These are phyloP conservation scores for Sphagnum fallax DNA, from an alignment of 228 moss, liverwort and hornwort species.

Conservation along the genomic window DNA sequence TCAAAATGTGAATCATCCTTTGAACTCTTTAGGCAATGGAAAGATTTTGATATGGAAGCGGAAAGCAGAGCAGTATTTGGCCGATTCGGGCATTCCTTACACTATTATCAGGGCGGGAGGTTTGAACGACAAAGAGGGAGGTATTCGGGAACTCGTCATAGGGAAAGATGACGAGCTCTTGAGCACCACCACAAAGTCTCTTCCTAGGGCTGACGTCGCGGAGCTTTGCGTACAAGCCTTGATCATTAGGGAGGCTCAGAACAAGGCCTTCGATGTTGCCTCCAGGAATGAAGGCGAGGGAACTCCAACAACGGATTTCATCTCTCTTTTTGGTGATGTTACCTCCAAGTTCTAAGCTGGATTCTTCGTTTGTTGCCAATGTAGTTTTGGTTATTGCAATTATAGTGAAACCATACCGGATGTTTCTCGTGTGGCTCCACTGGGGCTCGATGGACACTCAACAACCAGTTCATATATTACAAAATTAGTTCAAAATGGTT, in stretches of 20 bases:
- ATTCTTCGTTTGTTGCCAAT: background rate
- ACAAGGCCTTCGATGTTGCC: conserved; percentile 73
- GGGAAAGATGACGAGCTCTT: conserved; percentile 66
- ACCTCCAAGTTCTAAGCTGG: conserved; percentile 31
- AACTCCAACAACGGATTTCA: conserved; percentile 60
- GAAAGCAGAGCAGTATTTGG: conserved; percentile 80
- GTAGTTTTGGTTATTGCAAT: too few species aligned
- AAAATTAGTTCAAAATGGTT: too few species aligned
- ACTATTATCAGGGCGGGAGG: conserved; percentile 92
- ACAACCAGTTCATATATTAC: too few species aligned
- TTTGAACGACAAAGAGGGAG: conserved; percentile 74
- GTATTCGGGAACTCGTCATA: conserved; percentile 54
- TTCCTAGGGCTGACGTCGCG: conserved; percentile 72
- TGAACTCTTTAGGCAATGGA: conserved; percentile 80
- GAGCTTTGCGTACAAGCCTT: conserved; percentile 71
- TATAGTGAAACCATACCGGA: too few species aligned
- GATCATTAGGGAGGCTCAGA: conserved; percentile 32
- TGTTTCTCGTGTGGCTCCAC: too few species aligned
- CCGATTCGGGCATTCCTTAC: conserved; percentile 64
- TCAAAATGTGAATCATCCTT: conserved; percentile 60
- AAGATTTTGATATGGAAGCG: conserved; percentile 90
- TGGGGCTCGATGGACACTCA: too few species aligned
- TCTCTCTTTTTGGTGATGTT: conserved; percentile 45
- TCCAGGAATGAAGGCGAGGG: conserved; percentile 78
- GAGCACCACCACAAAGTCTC: conserved; percentile 42